Evolutionary conservation across 495 filamentous ascomycete genomes (phyloP).

Genomic region (Letharia lupina): DNA sequence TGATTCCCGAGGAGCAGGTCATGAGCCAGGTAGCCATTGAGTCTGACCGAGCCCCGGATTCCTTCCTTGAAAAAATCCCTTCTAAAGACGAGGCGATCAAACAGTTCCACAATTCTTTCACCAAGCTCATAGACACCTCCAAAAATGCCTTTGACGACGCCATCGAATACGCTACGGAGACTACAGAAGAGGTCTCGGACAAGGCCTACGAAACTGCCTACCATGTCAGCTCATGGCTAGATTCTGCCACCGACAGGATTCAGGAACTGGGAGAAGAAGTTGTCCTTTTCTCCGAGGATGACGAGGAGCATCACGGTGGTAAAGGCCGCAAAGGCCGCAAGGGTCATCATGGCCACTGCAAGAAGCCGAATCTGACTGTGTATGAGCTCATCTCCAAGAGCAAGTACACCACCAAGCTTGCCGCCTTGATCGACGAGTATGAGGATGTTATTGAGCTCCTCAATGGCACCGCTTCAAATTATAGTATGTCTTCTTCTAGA

Average conservation of each 20-base stretch:
- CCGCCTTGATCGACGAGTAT: conserved; percentile 60
- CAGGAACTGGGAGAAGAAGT: conserved; percentile 17
- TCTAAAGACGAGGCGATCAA: conserved; percentile 32
- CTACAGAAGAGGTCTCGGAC: conserved; percentile 28
- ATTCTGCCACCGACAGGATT: conserved; percentile 25
- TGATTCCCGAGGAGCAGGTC: conserved; percentile 45
- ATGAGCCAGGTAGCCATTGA: conserved; percentile 34
- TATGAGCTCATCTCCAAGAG: conserved; percentile 66
- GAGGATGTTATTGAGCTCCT: conserved; percentile 60
- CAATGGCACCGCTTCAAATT: conserved; percentile 58
- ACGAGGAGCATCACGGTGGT: background rate
- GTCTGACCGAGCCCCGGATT: conserved; percentile 27
- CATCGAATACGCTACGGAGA: conserved; percentile 31
- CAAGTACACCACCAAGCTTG: conserved; percentile 69
- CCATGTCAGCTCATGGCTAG: conserved; percentile 39
- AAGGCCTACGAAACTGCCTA: conserved; percentile 34
- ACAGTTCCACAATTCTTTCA: conserved; percentile 30
- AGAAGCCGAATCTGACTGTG: conserved; percentile 54
- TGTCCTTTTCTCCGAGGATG: background rate
- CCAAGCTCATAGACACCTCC: conserved; percentile 29
- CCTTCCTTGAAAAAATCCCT: conserved; percentile 33
- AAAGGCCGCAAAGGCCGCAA: conserved; percentile 19
- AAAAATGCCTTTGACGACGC: conserved; percentile 43
- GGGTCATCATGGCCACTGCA: conserved; percentile 27
- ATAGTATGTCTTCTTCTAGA: conserved; percentile 22